phyloP scores from a whole-genome alignment of 306 rosid genomes.

The Adenanthera pavonina region DNA sequence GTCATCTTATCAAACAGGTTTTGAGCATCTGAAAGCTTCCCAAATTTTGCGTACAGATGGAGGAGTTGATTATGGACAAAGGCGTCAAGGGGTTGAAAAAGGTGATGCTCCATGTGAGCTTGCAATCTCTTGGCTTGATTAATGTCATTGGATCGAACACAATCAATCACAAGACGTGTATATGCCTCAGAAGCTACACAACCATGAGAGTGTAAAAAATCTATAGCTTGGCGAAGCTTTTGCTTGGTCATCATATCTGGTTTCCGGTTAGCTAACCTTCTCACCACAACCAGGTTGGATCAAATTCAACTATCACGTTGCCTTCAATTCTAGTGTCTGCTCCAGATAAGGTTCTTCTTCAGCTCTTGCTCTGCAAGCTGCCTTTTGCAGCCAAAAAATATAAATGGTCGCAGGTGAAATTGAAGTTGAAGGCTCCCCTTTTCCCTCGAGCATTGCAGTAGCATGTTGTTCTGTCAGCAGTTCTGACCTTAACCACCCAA shows the following conservation, averaged over 20 bases:
- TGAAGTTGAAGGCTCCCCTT: background rate
- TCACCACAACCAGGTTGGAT: constrained; percentile 24
- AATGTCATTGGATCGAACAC: constrained; percentile 62
- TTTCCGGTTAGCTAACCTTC: constrained; percentile 6
- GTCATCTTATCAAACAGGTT: constrained; percentile 62
- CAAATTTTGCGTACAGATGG: constrained; percentile 57
- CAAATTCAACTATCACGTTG: background rate
- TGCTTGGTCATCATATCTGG: constrained; percentile 48
- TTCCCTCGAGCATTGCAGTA: background rate
- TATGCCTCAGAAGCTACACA: constrained; percentile 58
- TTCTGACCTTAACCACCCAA: background rate
- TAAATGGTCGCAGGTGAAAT: background rate
- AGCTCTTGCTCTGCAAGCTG: background rate
- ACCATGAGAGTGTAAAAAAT: constrained; percentile 51
- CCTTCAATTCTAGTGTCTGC: background rate
- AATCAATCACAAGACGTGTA: constrained; percentile 64
- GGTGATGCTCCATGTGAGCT: constrained; percentile 69
- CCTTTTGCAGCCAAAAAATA: background rate
- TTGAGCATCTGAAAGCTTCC: constrained; percentile 56
- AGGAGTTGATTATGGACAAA: constrained; percentile 68
- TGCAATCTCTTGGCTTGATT: constrained; percentile 67
- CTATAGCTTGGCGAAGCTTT: constrained; percentile 56
- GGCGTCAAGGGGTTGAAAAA: constrained; percentile 57
- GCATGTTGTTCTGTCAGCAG: background rate
- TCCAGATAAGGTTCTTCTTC: constrained; percentile 1